These are phyloP conservation scores for Lyophyllum atratum DNA, from an alignment of 768 basidiomycete genomes.

Conservation along the genomic window DNA sequence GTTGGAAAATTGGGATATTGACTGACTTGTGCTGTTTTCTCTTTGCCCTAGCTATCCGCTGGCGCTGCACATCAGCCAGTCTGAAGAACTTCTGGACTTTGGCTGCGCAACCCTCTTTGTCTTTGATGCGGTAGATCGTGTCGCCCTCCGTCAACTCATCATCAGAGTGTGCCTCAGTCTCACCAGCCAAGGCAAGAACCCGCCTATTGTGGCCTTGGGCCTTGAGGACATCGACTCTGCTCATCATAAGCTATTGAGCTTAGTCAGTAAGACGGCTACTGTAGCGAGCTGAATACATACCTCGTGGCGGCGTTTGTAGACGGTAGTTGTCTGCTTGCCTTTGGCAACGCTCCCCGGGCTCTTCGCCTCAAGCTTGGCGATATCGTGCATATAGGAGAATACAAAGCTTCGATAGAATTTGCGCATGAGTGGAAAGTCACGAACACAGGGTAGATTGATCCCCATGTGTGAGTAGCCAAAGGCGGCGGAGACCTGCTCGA, in stretches of 20 bases:
- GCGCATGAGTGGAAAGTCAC: constrained; percentile 11
- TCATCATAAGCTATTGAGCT: constrained; percentile 2
- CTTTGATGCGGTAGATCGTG: constrained; percentile 6
- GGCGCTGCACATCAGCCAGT: constrained; percentile 5
- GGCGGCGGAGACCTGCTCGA: constrained; percentile 5
- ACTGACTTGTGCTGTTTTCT: not conserved
- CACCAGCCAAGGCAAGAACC: constrained; percentile 2
- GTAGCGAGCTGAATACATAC: constrained; percentile 1
- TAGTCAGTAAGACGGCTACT: not conserved
- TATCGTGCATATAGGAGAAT: constrained; percentile 13
- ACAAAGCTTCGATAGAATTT: constrained; percentile 19
- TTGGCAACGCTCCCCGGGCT: constrained; percentile 8
- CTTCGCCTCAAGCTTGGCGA: constrained; percentile 14
- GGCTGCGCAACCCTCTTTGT: constrained; percentile 8
- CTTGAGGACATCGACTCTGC: constrained; percentile 4
- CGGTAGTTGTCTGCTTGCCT: constrained; percentile 1
- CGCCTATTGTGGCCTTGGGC: constrained; percentile 2
- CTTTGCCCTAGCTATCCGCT: not conserved
- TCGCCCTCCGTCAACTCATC: constrained; percentile 5
- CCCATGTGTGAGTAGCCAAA: constrained; percentile 12
- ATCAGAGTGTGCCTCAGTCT: constrained; percentile 11
- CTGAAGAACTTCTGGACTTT: constrained; percentile 4
- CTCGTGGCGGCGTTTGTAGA: not conserved
- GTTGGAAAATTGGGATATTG: not conserved
- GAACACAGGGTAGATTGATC: not conserved